Evolutionary conservation across 1,139 yeast species (phyloP).

Genomic region (Sugiyamaella neomexicana): DNA sequence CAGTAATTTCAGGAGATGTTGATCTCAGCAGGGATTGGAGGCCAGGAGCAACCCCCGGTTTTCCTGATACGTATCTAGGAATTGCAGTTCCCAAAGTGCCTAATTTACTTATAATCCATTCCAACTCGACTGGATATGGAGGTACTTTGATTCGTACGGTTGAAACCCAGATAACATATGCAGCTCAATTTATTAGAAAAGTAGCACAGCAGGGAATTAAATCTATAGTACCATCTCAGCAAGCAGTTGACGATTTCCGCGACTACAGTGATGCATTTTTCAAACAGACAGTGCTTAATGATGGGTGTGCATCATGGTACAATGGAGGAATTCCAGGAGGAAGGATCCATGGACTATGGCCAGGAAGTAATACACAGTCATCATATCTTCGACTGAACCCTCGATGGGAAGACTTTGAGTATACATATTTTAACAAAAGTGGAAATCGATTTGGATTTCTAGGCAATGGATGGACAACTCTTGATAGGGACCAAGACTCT

Average conservation of each 20-base stretch:
- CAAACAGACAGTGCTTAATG: constrained; percentile 25
- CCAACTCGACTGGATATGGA: constrained; percentile 26
- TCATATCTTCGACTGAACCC: constrained; percentile 24
- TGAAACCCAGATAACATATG: constrained; percentile 29
- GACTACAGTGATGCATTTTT: constrained; percentile 24
- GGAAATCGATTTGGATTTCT: constrained; percentile 23
- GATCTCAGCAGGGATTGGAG: constrained; percentile 23
- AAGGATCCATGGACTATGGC: constrained; percentile 29
- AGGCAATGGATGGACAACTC: constrained; percentile 29
- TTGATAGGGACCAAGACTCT: constrained; percentile 18
- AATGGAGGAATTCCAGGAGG: constrained; percentile 29
- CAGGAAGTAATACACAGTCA: constrained; percentile 31
- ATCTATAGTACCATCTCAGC: constrained; percentile 27
- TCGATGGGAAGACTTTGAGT: constrained; percentile 34
- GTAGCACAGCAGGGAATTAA: constrained; percentile 26
- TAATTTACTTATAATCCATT: constrained; percentile 28
- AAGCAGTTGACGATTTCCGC: constrained; percentile 27
- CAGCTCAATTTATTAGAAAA: constrained; percentile 29
- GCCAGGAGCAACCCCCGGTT: constrained; percentile 18
- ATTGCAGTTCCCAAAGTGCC: constrained; percentile 33
- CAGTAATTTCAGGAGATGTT: constrained; percentile 28
- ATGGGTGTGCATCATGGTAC: constrained; percentile 31
- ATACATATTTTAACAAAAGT: constrained; percentile 21
- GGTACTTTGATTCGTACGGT: constrained; percentile 30
- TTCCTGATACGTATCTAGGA: constrained; percentile 29